Base-by-base conservation (phyloP, 2,329 filamentous ascomycete genomes). In the Epichloe baconii region DNA sequence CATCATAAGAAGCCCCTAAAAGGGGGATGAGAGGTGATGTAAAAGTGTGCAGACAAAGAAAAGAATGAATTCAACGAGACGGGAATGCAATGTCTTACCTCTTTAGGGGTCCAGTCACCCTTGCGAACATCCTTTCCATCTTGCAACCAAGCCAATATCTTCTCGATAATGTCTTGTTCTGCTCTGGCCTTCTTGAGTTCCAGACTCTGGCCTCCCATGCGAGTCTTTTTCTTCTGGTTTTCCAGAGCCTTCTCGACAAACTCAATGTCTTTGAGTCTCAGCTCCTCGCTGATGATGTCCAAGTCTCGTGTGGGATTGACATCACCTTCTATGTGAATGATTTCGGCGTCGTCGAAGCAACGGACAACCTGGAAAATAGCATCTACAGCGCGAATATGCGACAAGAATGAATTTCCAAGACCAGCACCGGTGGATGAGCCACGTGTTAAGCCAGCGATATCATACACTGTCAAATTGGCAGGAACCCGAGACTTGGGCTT, bases 291-390 rank as follows among this genome's bases (percentile, higher is more conserved):
- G 72, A 98, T 97, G 69, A 98, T 98, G 64, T 88, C 86, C 60
- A 98, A 72, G 76, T 98, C 93, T 66, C 93, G 85, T 54, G 86
- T 80, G 36, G 93, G 94, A 72, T 98, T 87, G 62, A 98, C 94
- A 63, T 98, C 93, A 67, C 93, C 94, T 77, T 98, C 94, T 58
- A 98, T 90, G 79, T 98, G 93, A 62, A 96, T 97, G 64, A 98
- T 98, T 73, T 98, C 93, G 54, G 91, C 93, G 76, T 98, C 93
- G 66, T 98, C 94, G 72, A 98, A 96, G 74, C 87, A 95, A 62
- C 90, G 84, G 38, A 96, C 90, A 44, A 96, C 90, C 71, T 95
- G 88, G 78, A 95, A 96, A 71, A 96, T 95, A 70, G 90, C 90
- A 76, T 96, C 90, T 70, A 96, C 90, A 50, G 93, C 93, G 67